Percentiles rank a stretch among this genome's conserved stretches.
phyloP scores from a whole-genome alignment of 805 yeast genomes.

The Pichia insulana region DNA sequence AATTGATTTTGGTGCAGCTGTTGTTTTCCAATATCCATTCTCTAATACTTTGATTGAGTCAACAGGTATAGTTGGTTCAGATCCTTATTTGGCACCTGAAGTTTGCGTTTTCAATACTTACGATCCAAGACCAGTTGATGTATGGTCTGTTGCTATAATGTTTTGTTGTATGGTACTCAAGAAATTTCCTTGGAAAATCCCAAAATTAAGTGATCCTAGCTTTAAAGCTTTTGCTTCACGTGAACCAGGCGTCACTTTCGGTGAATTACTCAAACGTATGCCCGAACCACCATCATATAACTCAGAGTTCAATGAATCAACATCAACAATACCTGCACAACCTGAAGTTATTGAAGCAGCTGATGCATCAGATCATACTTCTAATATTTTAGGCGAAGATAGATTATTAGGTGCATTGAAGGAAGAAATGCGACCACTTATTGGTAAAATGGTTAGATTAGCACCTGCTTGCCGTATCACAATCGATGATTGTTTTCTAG shows the following conservation, averaged over 20 bases:
- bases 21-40: slow-evolving; percentile 83
- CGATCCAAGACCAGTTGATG: slow-evolving; percentile 88
- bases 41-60: slow-evolving; percentile 64
- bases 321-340: slow-evolving; percentile 1
- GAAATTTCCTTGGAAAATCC: slow-evolving; percentile 93
- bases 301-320: slow-evolving; percentile 6
- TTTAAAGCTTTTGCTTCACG: slow-evolving; percentile 77
- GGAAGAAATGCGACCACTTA: slow-evolving; percentile 55
- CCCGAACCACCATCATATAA: slow-evolving; percentile 39
- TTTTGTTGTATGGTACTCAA: slow-evolving; percentile 88
- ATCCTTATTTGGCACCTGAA: slow-evolving; percentile 89
- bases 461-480: slow-evolving; percentile 81
- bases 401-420: slow-evolving; percentile 65
- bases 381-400: slow-evolving; percentile 61
- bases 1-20: slow-evolving; percentile 91
- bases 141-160: slow-evolving; percentile 88
- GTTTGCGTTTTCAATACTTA: slow-evolving; percentile 75
- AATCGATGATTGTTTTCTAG: slow-evolving; percentile 72
- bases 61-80: slow-evolving; percentile 80
- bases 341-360: slow-evolving; percentile 11
- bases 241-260: slow-evolving; percentile 57
- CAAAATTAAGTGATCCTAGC: slow-evolving; percentile 70
- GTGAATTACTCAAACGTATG: slow-evolving; percentile 47
- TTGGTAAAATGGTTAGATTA: slow-evolving; percentile 69
- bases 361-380: slow-evolving; percentile 37